Conservation (phyloP, 257 asterid genomes). For the Nicotiana sylvestris region DNA sequence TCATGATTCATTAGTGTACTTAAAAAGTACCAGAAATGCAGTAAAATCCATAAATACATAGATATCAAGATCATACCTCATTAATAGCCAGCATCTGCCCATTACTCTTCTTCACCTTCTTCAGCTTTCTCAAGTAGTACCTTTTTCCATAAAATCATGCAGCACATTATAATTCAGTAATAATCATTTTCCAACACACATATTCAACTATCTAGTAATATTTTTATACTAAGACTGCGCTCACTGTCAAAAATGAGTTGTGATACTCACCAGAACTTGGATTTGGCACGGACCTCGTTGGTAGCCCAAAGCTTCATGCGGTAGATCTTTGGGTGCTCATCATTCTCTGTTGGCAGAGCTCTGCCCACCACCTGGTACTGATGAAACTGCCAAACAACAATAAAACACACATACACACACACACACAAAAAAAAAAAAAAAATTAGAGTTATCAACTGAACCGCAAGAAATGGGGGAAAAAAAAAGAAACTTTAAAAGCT, state of each 20-base stretch:
- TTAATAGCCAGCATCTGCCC: neutral
- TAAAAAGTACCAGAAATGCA: neutral
- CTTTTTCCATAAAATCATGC: neutral
- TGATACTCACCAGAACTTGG: conserved; percentile 6
- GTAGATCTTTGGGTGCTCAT: conserved; percentile 11
- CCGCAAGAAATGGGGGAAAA: neutral
- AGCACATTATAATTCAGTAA: neutral
- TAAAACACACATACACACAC: too few relatives aligned
- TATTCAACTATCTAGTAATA: neutral
- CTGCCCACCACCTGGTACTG: conserved; percentile 13
- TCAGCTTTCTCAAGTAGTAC: neutral
- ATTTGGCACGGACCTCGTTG: conserved; percentile 9
- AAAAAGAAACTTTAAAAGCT: neutral
- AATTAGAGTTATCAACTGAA: neutral
- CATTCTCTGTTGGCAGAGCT: conserved; percentile 7
- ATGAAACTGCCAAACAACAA: neutral
- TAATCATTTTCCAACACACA: neutral
- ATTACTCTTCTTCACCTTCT: neutral
- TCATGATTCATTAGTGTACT: neutral
- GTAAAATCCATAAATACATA: neutral
- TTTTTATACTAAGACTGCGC: neutral
- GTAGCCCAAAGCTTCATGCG: conserved; percentile 13
- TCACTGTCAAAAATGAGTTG: neutral
- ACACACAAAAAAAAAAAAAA: neutral
- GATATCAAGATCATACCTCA: too few relatives aligned